These are phyloP conservation scores for Berkeleyomyces basicola DNA, from an alignment of 2,329 filamentous ascomycete species.

Conservation along the genomic window DNA sequence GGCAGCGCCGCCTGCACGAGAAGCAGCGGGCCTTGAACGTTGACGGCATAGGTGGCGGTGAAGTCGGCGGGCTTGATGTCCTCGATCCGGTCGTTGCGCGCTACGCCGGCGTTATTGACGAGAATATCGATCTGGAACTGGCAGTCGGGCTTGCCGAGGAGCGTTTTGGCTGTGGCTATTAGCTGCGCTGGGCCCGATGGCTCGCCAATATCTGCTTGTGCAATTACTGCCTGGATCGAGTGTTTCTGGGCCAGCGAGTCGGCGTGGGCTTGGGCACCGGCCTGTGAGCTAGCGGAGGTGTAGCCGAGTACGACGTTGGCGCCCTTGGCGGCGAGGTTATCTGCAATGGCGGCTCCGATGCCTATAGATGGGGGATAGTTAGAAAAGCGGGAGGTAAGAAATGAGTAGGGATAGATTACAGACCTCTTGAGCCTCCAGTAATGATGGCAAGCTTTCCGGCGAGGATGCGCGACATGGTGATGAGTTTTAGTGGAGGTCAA, in stretches of 20 bases:
- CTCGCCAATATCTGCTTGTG: constrained; percentile 57
- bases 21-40: constrained; percentile 66
- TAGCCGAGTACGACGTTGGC: constrained; percentile 54
- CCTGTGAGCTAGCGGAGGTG: constrained; percentile 30
- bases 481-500: not conserved
- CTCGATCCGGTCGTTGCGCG: constrained; percentile 46
- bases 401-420: constrained; percentile 1
- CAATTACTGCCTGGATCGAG: constrained; percentile 40
- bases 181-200: constrained; percentile 43
- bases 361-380: constrained; percentile 30
- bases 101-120: constrained; percentile 70
- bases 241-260: constrained; percentile 37
- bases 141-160: constrained; percentile 33
- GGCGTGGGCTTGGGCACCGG: constrained; percentile 43
- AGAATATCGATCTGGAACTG: constrained; percentile 61
- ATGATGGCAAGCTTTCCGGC: constrained; percentile 65
- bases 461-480: constrained; percentile 28
- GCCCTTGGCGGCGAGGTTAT: constrained; percentile 57
- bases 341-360: constrained; percentile 48
- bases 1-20: constrained; percentile 57
- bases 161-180: constrained; percentile 38
- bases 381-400: not conserved
- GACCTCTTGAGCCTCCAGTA: constrained; percentile 66
- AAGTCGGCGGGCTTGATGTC: constrained; percentile 51
- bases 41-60: constrained; percentile 56